Percentiles rank a stretch among this genome's conserved stretches.
Evolutionary conservation across 2,329 filamentous ascomycete species (phyloP).

Genomic region (Ophiostoma tasmaniense): DNA sequence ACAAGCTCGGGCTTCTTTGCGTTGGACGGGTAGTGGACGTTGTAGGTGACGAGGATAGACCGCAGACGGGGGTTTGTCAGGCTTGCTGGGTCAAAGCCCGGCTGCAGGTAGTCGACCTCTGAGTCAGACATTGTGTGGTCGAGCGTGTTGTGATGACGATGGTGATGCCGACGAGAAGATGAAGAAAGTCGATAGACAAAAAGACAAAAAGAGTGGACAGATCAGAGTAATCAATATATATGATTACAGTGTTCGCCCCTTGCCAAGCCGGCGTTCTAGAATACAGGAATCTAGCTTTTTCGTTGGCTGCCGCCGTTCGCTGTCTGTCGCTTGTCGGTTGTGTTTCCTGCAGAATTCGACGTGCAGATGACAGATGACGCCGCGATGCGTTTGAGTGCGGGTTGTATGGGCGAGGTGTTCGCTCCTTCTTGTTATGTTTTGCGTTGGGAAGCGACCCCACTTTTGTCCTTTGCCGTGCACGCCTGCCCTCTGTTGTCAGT

Average conservation of each 20-base stretch:
- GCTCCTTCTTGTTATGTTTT: constrained; percentile 3
- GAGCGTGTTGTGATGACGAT: background rate
- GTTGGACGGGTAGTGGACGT: constrained; percentile 73
- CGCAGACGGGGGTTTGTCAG: constrained; percentile 84
- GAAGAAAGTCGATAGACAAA: background rate
- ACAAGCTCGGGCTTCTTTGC: constrained; percentile 89
- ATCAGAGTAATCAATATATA: background rate
- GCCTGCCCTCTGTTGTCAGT: constrained; percentile 11
- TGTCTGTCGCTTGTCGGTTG: background rate
- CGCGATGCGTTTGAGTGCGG: background rate
- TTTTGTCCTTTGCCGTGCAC: background rate
- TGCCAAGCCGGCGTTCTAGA: background rate
- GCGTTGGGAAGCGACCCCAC: constrained; percentile 3
- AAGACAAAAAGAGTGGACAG: background rate
- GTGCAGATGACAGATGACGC: background rate
- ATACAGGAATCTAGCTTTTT: background rate
- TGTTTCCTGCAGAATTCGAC: background rate
- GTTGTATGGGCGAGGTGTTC: background rate
- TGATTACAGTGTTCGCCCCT: background rate
- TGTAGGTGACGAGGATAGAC: constrained; percentile 83
- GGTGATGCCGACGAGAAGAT: background rate
- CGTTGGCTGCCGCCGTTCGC: background rate
- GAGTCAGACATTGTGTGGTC: constrained; percentile 49
- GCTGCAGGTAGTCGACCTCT: constrained; percentile 75
- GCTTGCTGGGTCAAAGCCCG: constrained; percentile 73